A percentile compares a stretch with the other conserved stretches of the same genome.
Evolutionary conservation across 2,329 filamentous ascomycete genomes (phyloP).

Genomic region (Stagonosporopsis rhizophila): DNA sequence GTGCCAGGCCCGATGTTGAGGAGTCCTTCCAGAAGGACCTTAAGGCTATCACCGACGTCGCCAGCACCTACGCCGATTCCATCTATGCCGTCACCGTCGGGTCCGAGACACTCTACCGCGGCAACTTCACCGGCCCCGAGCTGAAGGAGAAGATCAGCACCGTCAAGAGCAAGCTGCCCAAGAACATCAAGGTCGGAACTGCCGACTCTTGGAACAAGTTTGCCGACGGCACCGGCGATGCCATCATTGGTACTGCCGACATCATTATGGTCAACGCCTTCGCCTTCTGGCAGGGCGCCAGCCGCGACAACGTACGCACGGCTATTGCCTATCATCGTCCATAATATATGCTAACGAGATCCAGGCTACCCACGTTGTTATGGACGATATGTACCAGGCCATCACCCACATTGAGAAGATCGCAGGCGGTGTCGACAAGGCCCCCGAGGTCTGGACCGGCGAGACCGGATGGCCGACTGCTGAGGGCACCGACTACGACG

Average conservation of each 20-base stretch:
- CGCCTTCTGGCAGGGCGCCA: slow-evolving; percentile 73
- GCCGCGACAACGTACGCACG: slow-evolving; percentile 55
- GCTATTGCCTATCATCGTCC: no score
- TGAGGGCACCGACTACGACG: slow-evolving; percentile 67
- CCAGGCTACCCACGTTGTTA: slow-evolving; percentile 63
- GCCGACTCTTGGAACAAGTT: slow-evolving; percentile 78
- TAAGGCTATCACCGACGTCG: slow-evolving; percentile 61
- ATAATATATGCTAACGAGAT: background rate
- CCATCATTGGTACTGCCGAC: slow-evolving; percentile 67
- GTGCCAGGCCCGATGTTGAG: slow-evolving; percentile 65
- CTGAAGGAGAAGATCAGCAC: slow-evolving; percentile 68
- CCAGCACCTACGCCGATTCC: slow-evolving; percentile 60
- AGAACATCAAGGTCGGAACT: slow-evolving; percentile 65
- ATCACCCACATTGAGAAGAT: slow-evolving; percentile 67
- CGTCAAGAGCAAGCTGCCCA: slow-evolving; percentile 63
- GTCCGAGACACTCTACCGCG: slow-evolving; percentile 73
- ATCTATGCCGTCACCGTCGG: slow-evolving; percentile 75
- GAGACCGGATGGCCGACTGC: slow-evolving; percentile 36
- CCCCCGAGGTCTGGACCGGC: slow-evolving; percentile 63
- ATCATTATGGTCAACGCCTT: slow-evolving; percentile 73
- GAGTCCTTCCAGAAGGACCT: slow-evolving; percentile 68
- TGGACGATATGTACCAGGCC: slow-evolving; percentile 71
- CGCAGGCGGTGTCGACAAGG: slow-evolving; percentile 60
- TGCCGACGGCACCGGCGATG: slow-evolving; percentile 71
- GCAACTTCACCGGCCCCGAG: slow-evolving; percentile 67